Evolutionary conservation across 495 filamentous ascomycete genomes (phyloP).

Genomic region (Daldinia loculata): DNA sequence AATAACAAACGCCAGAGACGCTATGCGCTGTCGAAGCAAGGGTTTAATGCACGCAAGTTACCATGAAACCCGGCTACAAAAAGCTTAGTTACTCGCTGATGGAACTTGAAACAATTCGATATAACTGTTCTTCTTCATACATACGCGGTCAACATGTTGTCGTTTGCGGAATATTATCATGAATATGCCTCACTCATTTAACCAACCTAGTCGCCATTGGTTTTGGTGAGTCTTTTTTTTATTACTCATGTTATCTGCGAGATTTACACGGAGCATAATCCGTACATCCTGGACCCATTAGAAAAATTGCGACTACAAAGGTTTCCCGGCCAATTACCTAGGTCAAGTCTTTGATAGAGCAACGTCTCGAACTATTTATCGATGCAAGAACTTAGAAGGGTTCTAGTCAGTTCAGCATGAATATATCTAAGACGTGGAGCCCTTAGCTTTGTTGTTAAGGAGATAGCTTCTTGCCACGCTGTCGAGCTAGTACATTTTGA

Average conservation of each 20-base stretch:
- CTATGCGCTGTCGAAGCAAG: conserved; percentile 32
- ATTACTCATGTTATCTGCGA: not conserved
- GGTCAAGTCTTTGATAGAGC: too few relatives aligned
- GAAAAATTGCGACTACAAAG: conserved; percentile 3
- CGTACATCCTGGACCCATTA: not conserved
- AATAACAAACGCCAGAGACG: conserved; percentile 29
- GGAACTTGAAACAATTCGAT: conserved; percentile 37
- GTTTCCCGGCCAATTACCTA: conserved; percentile 21
- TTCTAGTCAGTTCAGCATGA: conserved; percentile 10
- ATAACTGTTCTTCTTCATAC: too few relatives aligned
- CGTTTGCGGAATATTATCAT: conserved; percentile 5
- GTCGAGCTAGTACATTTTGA: conserved; percentile 1
- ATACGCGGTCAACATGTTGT: not conserved
- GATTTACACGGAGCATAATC: not conserved
- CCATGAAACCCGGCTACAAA: conserved; percentile 40
- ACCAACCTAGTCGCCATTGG: not conserved
- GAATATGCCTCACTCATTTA: conserved; percentile 1
- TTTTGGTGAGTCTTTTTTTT: conserved; percentile 27
- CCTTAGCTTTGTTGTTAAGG: conserved; percentile 6
- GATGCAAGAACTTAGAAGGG: conserved; percentile 30
- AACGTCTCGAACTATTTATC: not conserved
- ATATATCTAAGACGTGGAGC: not conserved
- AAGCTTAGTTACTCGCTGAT: conserved; percentile 35
- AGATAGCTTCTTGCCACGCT: conserved; percentile 7
- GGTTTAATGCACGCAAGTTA: conserved; percentile 35